Evolutionary conservation across 78 protist species (phyloP).

Genomic region (Dictyostelium purpureum): DNA sequence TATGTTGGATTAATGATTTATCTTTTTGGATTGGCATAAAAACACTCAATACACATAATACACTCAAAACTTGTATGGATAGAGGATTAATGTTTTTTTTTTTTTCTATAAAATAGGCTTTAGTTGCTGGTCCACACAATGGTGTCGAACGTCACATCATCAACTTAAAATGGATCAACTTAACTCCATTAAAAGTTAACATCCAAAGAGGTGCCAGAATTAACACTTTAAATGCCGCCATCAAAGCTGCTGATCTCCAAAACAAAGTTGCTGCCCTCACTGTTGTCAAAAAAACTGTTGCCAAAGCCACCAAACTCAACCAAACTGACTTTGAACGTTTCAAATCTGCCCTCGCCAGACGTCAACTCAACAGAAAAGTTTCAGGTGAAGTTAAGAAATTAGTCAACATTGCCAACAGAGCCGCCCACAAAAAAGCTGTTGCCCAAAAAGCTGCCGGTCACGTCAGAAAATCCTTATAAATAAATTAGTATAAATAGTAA

Average conservation of each 20-base stretch:
- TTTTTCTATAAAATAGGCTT: constrained; percentile 5
- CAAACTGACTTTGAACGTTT: constrained; percentile 67
- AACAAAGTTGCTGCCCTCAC: constrained; percentile 30
- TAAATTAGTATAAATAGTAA: background rate
- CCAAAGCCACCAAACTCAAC: constrained; percentile 22
- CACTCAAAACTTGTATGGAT: background rate
- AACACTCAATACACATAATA: no score
- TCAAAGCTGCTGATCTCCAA: constrained; percentile 64
- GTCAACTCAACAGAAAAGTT: constrained; percentile 42
- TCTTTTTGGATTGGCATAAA: background rate
- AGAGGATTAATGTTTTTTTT: background rate
- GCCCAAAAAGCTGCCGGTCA: constrained; percentile 36
- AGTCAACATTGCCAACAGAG: constrained; percentile 71
- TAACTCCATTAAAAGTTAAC: constrained; percentile 32
- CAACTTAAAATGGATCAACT: constrained; percentile 66
- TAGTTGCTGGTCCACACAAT: constrained; percentile 76
- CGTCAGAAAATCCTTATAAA: constrained; percentile 35
- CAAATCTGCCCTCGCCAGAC: constrained; percentile 26
- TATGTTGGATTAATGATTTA: background rate
- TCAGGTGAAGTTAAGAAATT: constrained; percentile 30
- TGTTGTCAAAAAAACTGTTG: constrained; percentile 21
- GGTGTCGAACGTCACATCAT: constrained; percentile 71
- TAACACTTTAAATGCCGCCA: constrained; percentile 39
- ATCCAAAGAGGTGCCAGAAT: constrained; percentile 76
- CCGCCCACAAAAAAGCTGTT: constrained; percentile 31